phyloP scores from a whole-genome alignment of 192 early-diverging fungal species.

The Cetraspora pellucida region DNA sequence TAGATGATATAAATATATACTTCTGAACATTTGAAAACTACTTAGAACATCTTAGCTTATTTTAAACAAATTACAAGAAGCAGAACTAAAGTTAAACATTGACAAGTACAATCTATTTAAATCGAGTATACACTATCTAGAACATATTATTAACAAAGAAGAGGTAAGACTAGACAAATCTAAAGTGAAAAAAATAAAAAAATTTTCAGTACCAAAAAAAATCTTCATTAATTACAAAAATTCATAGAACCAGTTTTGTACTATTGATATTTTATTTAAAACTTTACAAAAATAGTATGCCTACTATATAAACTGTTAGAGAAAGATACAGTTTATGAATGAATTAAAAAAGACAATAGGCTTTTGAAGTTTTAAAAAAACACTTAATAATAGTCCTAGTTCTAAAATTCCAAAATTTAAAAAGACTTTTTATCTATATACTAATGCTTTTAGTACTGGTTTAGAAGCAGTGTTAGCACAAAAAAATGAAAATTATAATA shows the following conservation, averaged over 20 bases:
- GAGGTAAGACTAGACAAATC: not conserved
- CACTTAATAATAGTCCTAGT: not conserved
- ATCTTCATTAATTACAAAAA: not conserved
- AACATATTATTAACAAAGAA: not conserved
- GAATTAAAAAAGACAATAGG: not conserved
- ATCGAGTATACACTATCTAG: not conserved
- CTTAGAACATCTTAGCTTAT: not conserved
- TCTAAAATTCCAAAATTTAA: not conserved
- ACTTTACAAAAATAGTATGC: not conserved
- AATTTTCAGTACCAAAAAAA: not conserved
- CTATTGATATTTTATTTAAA: not conserved
- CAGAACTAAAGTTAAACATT: not conserved
- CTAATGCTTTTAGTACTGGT: too few species aligned
- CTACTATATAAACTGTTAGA: not conserved
- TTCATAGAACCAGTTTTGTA: not conserved
- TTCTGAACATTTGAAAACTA: conserved; percentile 37
- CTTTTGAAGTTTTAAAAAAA: not conserved
- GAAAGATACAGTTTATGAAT: not conserved
- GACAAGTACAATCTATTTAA: not conserved
- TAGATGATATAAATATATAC: conserved; percentile 44
- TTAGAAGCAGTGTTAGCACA: too few species aligned
- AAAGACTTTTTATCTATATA: not conserved
- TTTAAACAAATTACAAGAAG: not conserved
- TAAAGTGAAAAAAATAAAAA: not conserved
- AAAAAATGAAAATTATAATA: too few species aligned